Evolutionary conservation across 345 rosid species (phyloP).

Genomic region (Raphanus sativus): DNA sequence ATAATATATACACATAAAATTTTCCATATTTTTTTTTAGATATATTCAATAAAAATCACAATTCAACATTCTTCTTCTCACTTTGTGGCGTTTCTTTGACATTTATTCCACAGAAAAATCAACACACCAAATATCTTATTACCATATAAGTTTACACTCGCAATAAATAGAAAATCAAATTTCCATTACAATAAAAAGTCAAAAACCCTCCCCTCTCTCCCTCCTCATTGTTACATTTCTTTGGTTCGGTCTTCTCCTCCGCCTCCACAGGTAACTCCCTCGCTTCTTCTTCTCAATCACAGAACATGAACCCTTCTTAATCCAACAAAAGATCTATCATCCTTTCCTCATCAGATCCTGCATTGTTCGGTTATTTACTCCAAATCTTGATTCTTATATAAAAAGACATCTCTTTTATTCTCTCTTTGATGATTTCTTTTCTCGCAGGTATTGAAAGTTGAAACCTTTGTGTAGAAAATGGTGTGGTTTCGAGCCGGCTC

Average conservation of each 20-base stretch:
- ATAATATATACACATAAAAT: not conserved
- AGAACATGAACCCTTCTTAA: not conserved
- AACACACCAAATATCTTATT: not conserved
- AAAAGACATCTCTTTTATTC: not conserved
- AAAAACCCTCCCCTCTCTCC: not conserved
- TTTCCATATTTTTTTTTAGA: not conserved
- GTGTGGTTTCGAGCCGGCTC: slow-evolving; percentile 77
- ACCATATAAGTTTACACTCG: not conserved
- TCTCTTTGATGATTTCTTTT: not conserved
- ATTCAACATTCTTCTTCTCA: slow-evolving; percentile 7
- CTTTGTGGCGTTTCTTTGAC: slow-evolving; percentile 17
- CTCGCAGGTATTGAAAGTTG: slow-evolving; percentile 11
- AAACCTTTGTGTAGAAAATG: slow-evolving; percentile 37
- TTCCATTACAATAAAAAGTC: not conserved
- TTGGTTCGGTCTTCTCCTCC: slow-evolving; percentile 28
- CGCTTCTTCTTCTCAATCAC: not conserved
- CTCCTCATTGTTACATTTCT: not conserved
- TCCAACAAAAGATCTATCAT: slow-evolving; percentile 22
- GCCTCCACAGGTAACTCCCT: slow-evolving; percentile 16
- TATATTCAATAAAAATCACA: slow-evolving; percentile 21
- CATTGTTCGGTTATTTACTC: not conserved
- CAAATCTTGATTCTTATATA: not conserved
- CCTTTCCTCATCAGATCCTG: slow-evolving; percentile 4
- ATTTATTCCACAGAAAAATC: slow-evolving; percentile 8
- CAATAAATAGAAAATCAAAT: not conserved